These are phyloP conservation scores for Wickerhamomyces bisporus DNA, from an alignment of 805 yeast genomes.

Conservation along the genomic window DNA sequence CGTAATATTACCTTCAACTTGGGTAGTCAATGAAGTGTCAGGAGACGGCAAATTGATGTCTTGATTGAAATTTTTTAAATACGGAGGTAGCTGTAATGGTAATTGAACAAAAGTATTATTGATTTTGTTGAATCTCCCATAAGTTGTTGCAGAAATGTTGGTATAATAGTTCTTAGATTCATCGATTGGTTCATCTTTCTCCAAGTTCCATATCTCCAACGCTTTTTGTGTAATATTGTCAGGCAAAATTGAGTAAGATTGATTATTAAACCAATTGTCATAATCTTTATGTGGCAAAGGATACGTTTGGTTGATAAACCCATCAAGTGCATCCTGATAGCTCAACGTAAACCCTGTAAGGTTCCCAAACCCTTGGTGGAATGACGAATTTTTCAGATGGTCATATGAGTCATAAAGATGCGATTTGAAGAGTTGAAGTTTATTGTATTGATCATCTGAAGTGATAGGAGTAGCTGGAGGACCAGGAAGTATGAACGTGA, in stretches of 20 bases:
- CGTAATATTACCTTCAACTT: conserved; percentile 28
- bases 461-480: conserved; percentile 27
- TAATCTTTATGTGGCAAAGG: conserved; percentile 48
- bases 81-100: conserved; percentile 19
- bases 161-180: conserved; percentile 24
- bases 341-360: conserved; percentile 68
- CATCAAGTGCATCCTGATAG: conserved; percentile 50
- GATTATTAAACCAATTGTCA: conserved; percentile 41
- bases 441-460: conserved; percentile 30
- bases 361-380: conserved; percentile 55
- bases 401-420: conserved; percentile 29
- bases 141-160: conserved; percentile 44
- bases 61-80: conserved; percentile 14
- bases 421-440: conserved; percentile 32
- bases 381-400: conserved; percentile 37
- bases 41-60: conserved; percentile 8
- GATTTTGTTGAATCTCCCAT: conserved; percentile 35
- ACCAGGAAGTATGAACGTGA: conserved; percentile 36
- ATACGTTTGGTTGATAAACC: conserved; percentile 45
- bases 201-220: conserved; percentile 46
- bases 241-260: conserved; percentile 56
- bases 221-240: conserved; percentile 46
- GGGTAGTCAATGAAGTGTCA: not conserved
- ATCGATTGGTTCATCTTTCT: conserved; percentile 13
- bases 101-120: conserved; percentile 13